Base-by-base conservation (phyloP, 1,284 basidiomycete genomes). In the Salmacisia buchloeana region DNA sequence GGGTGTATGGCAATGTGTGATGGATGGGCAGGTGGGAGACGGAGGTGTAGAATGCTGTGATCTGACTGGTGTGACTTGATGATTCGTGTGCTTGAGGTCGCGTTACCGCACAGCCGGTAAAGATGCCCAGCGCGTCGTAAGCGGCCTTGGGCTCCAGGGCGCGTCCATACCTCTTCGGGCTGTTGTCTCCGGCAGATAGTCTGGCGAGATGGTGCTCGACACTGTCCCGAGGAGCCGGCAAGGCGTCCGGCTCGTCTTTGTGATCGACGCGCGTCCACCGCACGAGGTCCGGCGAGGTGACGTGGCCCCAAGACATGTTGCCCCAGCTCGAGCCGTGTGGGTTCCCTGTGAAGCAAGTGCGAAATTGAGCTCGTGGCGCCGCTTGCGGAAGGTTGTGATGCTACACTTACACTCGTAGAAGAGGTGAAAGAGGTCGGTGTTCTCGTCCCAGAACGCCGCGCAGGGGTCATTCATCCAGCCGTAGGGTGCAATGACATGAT, bases 401-500 rank as follows among this genome's bases (percentile, higher is more conserved):
- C 12, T n/a, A 18, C 3, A 58, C 57, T 60, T 35, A 62, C 70
- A 74, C 35, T 74, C 63, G 36, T 71, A 74, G 63, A 70, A 70
- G 23, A 74, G 63, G 35, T 74, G 72, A 43, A 68, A 71, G 36
- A 69, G 62, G 10, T 65, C 62, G 0, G 70, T 67, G 38, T 63
- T 62, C 23, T 63, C 46, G 43, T 72, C 72, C 58, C 63, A 74
- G 27, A 61, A 68, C 0, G 72, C 71, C 2, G 69, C 72, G 27
- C 68, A 70, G 1, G 72, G 72, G 49, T 74, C 72, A 36, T 72
- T 74, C 67, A 74, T 72, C 72, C 72, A 74, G 36, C 71, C 71
- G 36, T 69, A 66, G 2, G 72, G 72, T 18, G 66, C 69, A 35
- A 72, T 61, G n/a, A 74, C 60, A 58, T 74, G 72, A 3, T 63